Base-by-base conservation (phyloP, 140 eudicot genomes). In the Bidens hawaiensis region DNA sequence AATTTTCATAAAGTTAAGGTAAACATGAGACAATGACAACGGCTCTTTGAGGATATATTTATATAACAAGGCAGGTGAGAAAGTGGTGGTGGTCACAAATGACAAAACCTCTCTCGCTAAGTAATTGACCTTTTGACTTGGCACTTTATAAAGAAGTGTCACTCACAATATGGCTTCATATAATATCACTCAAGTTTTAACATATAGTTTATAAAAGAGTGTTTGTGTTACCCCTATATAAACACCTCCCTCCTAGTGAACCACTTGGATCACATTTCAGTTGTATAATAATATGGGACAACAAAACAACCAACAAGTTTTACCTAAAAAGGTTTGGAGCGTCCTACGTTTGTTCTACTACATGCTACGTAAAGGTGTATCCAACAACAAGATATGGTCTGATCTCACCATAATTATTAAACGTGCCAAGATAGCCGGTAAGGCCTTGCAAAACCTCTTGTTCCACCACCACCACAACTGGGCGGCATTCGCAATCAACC, bases 401-500 rank as follows among this genome's bases (percentile, higher is more conserved):
- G 82, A 82, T 34, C 86, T 85, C 70, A 82, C 70, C 80, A 65
- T 71, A 70, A 57, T 85, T 74, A 67, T 79, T 74, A 79, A 82
- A 41, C 83, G 83, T 46, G 85, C 79, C 50, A 81, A 85, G 53
- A 43, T 81, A 68, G 75, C 77, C 13, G 83, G 85, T 0, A 82
- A 82, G 16, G 57, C 84, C 12, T 52, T 86, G 4, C 84, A 78
- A 10, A 83, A 83, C 45, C 85, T 86, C 55, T 54, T 82, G 71
- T 80, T 86, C 72, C 78, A 64, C 75, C 77, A 76, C 79, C 81
- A 75, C 73, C 83, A 75, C 31, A 2, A 41, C 50, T 45, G 69
- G 66, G 38, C 65, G 30, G 60, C 75, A 19, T 33, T 60, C 70
- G 7, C 74, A 26, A 0, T 61, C 59, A 70, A 11, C 77, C 76